Conservation (phyloP, 352 stramenopile species). For the Phytopythium delawarense region DNA sequence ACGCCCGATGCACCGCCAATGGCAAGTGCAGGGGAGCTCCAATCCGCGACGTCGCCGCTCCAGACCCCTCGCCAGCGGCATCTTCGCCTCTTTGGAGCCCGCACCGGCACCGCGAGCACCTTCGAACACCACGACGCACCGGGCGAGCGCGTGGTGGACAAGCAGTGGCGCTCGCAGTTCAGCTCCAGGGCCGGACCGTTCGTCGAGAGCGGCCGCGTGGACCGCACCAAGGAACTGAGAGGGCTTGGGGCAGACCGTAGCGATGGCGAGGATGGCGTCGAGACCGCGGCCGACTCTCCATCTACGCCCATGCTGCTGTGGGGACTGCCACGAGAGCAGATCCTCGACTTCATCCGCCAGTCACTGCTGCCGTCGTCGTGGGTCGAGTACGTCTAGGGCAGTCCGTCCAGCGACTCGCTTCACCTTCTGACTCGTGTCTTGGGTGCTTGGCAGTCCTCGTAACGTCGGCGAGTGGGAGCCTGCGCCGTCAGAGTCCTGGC, state of each 20-base stretch:
- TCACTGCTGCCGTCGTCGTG: slow-evolving; percentile 64
- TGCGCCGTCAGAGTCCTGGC: slow-evolving; percentile 5
- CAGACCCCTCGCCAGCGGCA: slow-evolving; percentile 3
- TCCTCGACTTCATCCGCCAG: slow-evolving; percentile 75
- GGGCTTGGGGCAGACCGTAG: slow-evolving; percentile 12
- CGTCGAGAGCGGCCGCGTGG: slow-evolving; percentile 34
- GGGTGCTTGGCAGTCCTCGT: not conserved
- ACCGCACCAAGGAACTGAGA: slow-evolving; percentile 51
- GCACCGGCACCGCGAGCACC: no score
- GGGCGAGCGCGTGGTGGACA: slow-evolving; percentile 17
- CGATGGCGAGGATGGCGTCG: not conserved
- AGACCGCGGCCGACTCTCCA: slow-evolving; percentile 1
- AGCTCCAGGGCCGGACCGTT: slow-evolving; percentile 22
- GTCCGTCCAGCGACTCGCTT: not conserved
- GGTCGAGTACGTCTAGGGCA: slow-evolving; percentile 30
- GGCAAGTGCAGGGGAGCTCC: not conserved
- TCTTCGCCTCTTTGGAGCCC: not conserved
- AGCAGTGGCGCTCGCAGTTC: slow-evolving; percentile 47
- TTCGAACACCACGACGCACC: not conserved
- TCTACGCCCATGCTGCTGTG: slow-evolving; percentile 45
- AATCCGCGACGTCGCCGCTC: not conserved
- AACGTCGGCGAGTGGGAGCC: slow-evolving; percentile 37
- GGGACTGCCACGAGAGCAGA: slow-evolving; percentile 63
- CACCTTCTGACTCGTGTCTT: not conserved
- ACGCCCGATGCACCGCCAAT: not conserved